Evolutionary conservation across 2,329 filamentous ascomycete species (phyloP).

Genomic region (Colletotrichum scovillei): DNA sequence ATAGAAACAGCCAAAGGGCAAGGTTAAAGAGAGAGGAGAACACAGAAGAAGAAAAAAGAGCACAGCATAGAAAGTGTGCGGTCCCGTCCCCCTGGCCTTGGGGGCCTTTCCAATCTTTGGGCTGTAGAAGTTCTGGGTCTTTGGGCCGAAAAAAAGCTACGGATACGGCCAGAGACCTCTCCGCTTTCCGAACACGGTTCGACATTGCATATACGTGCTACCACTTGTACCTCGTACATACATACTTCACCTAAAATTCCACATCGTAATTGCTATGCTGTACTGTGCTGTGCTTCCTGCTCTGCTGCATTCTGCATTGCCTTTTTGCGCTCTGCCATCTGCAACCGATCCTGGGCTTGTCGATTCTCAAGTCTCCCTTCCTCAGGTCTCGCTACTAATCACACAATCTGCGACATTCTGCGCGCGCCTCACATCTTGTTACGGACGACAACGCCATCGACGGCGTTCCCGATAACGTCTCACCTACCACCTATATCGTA

Average conservation of each 20-base stretch:
- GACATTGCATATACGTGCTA: constrained; percentile 28
- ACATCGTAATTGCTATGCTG: constrained; percentile 15
- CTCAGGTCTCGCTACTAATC: not conserved
- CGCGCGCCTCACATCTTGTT: constrained; percentile 5
- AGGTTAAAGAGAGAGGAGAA: not conserved
- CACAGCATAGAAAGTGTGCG: not conserved
- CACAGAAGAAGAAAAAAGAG: not conserved
- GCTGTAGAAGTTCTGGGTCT: constrained; percentile 25
- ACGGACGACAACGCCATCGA: constrained; percentile 10
- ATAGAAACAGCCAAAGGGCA: not conserved
- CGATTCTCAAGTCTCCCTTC: not conserved
- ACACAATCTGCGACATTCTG: constrained; percentile 2
- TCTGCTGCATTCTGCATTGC: constrained; percentile 12
- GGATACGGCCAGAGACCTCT: not conserved
- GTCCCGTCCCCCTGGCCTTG: not conserved
- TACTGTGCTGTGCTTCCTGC: constrained; percentile 4
- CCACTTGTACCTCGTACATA: constrained; percentile 19
- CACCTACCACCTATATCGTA: not conserved
- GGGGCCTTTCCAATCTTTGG: not conserved
- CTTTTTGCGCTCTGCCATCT: constrained; percentile 5
- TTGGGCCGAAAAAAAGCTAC: constrained; percentile 28
- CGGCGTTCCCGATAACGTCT: not conserved
- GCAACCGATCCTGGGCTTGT: constrained; percentile 18
- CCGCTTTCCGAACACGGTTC: constrained; percentile 32
- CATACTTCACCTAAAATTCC: constrained; percentile 8